A percentile compares a stretch with the other conserved stretches of the same genome.
Conservation (phyloP, 176 grass and related monocot species). For the Alloteropsis semialata region DNA sequence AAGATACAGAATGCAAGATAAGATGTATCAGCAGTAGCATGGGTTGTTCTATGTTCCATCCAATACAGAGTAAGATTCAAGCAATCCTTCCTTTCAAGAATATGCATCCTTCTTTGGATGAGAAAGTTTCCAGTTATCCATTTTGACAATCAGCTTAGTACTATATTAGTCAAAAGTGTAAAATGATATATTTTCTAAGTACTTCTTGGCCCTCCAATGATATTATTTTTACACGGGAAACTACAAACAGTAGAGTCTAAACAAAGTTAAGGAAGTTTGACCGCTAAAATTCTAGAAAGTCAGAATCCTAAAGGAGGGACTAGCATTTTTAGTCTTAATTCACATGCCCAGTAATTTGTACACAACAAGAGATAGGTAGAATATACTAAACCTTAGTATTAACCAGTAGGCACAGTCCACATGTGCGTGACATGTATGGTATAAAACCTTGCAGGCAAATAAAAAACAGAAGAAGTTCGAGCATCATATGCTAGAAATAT, state of each 20-base stretch:
- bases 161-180: neutral
- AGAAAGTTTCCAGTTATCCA: neutral
- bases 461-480: neutral
- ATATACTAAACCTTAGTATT: neutral
- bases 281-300: neutral
- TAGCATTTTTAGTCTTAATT: neutral
- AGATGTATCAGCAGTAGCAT: neutral
- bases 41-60: neutral
- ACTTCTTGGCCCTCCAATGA: neutral
- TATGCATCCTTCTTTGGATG: neutral
- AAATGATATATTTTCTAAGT: neutral
- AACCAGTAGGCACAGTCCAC: neutral
- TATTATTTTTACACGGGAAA: neutral
- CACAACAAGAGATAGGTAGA: neutral
- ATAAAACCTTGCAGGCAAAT: neutral
- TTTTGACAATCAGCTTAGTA: neutral
- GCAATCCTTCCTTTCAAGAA: neutral
- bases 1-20: constrained; percentile 10
- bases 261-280: neutral
- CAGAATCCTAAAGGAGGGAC: neutral
- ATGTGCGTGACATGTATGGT: neutral
- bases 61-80: constrained; percentile 6
- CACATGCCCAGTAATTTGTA: constrained; percentile 8
- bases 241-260: neutral
- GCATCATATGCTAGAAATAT: neutral